Base-by-base conservation (phyloP, 805 yeast genomes). In the Candida endomychidarum region DNA sequence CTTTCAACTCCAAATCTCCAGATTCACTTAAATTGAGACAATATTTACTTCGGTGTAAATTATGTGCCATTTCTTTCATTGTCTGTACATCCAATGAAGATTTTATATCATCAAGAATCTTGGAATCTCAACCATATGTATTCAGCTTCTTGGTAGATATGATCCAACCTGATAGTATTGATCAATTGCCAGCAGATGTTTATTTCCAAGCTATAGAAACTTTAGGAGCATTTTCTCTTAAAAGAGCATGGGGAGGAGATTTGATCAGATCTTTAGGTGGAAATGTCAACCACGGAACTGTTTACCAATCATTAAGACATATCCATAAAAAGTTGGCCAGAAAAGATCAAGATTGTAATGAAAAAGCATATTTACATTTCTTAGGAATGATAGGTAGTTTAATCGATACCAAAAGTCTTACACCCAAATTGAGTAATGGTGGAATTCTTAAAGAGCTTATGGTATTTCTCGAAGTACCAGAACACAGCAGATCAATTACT, bases 271-370 rank as follows among this genome's bases (percentile, higher is more conserved):
- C 86, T 9, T 59, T 89, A 47, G 87, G 93, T 15, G 96, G 93
- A 8, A 87, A 87, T 56, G 88, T 90, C 27, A 80, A 81, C 45
- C 96, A 90, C 60, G 97, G 97, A 1, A 63, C 80, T 9, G 54
- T 90, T 27, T 86, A 84, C 63, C 89, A 86, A 53, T 75, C 82
- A 21, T 57, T 89, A 20, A 75, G 90, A 41, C 70, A 70, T 30
- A 77, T 87, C n/a, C 67, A 77, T 40, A 77, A 79, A 42, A 62
- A 71, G 29, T 49, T 80, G 24, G 60, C 67, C 34, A 62, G 65
- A 8, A 72, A 75, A 1, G 70, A 44, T 26, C 61, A 57, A 5
- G 60, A 61, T 30, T 54, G 46, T 20, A 51, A 39, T 29, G 63
- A 61, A 30, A 56, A 67, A 5, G 77, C 75, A 19, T 81, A 80